Evolutionary conservation across 2,329 filamentous ascomycete genomes (phyloP).

Genomic region (Hymenotorrendiella dingleyae): DNA sequence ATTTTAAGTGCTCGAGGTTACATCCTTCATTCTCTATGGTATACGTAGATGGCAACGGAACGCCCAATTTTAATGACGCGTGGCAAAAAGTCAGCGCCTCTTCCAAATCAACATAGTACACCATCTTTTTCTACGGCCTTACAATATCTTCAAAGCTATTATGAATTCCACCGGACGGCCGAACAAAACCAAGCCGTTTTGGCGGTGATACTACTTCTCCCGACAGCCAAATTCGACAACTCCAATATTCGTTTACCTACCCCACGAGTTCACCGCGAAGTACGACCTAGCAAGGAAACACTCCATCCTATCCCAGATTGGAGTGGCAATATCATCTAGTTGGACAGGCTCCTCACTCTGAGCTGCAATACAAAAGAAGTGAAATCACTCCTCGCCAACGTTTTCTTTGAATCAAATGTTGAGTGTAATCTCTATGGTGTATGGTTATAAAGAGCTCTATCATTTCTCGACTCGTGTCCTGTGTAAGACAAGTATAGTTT

Average conservation of each 20-base stretch:
- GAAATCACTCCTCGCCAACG: constrained; percentile 19
- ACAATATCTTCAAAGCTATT: constrained; percentile 27
- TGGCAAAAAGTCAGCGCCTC: constrained; percentile 8
- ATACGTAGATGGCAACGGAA: constrained; percentile 17
- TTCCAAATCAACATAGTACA: constrained; percentile 13
- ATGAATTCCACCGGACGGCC: constrained; percentile 22
- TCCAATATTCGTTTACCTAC: constrained; percentile 13
- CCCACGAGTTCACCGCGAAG: constrained; percentile 13
- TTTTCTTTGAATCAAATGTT: constrained; percentile 20
- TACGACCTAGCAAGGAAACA: constrained; percentile 3
- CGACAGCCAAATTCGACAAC: constrained; percentile 24
- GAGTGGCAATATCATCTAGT: background rate
- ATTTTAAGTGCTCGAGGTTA: constrained; percentile 17
- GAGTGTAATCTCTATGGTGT: constrained; percentile 19
- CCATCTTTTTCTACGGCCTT: constrained; percentile 21
- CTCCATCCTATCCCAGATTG: too few species aligned
- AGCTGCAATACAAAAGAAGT: constrained; percentile 21
- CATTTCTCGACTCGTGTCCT: constrained; percentile 18
- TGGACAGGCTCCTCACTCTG: constrained; percentile 13
- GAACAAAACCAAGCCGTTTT: constrained; percentile 27
- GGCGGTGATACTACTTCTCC: constrained; percentile 26
- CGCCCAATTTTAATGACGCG: constrained; percentile 16
- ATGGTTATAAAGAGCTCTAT: constrained; percentile 19
- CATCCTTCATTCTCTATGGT: constrained; percentile 24
- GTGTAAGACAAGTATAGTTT: constrained; percentile 12